Evolutionary conservation across 768 basidiomycete genomes (phyloP).

Genomic region (Exsudoporus frostii): DNA sequence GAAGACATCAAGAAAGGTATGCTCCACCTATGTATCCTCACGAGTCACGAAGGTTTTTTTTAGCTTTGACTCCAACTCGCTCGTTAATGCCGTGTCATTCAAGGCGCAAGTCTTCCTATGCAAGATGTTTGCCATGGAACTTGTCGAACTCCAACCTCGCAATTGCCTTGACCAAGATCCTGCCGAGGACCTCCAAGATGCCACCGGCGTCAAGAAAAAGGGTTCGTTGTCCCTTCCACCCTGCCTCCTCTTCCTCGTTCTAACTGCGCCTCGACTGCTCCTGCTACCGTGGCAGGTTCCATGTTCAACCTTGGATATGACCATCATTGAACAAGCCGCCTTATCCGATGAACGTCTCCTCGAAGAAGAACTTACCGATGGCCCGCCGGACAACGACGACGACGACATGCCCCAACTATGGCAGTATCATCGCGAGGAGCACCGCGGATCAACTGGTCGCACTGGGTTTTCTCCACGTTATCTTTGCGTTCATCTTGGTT

Average conservation of each 20-base stretch:
- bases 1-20: slow-evolving; percentile 90
- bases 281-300: slow-evolving; percentile 53
- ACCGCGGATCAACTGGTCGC: slow-evolving; percentile 61
- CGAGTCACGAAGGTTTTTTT: too few relatives aligned
- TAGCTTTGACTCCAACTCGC: slow-evolving; percentile 38
- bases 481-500: slow-evolving; percentile 83
- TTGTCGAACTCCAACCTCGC: slow-evolving; percentile 71
- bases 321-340: slow-evolving; percentile 60
- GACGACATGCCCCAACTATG: slow-evolving; percentile 54
- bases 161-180: slow-evolving; percentile 39
- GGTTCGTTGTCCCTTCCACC: slow-evolving; percentile 38
- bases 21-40: not conserved
- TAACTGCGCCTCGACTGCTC: not conserved
- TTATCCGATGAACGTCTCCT: slow-evolving; percentile 42
- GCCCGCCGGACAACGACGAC: slow-evolving; percentile 46
- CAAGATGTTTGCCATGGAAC: slow-evolving; percentile 77
- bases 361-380: slow-evolving; percentile 52
- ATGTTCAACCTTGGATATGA: slow-evolving; percentile 69
- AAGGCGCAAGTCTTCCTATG: slow-evolving; percentile 63
- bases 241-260: not conserved
- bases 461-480: slow-evolving; percentile 73
- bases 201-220: slow-evolving; percentile 65
- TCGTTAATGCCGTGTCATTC: slow-evolving; percentile 57
- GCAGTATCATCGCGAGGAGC: slow-evolving; percentile 75
- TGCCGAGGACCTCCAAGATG: slow-evolving; percentile 45